Evolutionary conservation across 31 red algal genomes (phyloP).

Genomic region (Odonthalia washingtoniensis): DNA sequence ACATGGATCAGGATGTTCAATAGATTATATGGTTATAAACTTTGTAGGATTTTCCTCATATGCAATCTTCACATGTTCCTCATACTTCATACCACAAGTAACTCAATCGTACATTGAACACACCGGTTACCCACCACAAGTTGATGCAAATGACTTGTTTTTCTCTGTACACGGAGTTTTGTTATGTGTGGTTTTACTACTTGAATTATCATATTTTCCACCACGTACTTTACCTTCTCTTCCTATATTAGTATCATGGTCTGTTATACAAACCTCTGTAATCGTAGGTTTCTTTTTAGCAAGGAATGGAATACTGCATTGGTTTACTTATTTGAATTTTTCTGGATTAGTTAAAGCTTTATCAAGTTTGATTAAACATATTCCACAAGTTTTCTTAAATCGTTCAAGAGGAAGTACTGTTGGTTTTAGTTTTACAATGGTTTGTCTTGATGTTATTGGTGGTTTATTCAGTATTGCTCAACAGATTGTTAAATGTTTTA

Average conservation of each 20-base stretch:
- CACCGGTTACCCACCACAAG: conserved; percentile 54
- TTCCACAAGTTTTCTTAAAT: conserved; percentile 80
- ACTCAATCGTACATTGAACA: conserved; percentile 7
- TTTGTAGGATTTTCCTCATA: conserved; percentile 74
- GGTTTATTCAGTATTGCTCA: conserved; percentile 78
- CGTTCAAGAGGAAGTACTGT: conserved; percentile 54
- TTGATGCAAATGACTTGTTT: conserved; percentile 59
- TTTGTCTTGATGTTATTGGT: conserved; percentile 70
- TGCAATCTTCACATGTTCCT: conserved; percentile 69
- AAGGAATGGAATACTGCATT: conserved; percentile 37
- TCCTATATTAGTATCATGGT: background rate
- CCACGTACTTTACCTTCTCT: conserved; percentile 41
- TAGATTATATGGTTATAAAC: conserved; percentile 78
- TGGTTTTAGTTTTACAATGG: conserved; percentile 71
- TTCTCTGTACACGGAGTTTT: conserved; percentile 76
- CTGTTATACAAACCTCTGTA: conserved; percentile 25
- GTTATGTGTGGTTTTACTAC: conserved; percentile 49
- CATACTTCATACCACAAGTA: conserved; percentile 31
- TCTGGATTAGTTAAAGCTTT: conserved; percentile 66
- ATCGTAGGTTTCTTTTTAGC: conserved; percentile 29
- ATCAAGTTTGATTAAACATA: conserved; percentile 76
- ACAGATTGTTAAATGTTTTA: conserved; percentile 43
- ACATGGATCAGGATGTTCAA: conserved; percentile 66
- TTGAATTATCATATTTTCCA: conserved; percentile 52
- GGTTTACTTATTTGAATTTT: conserved; percentile 45